Evolutionary conservation across 2,329 filamentous ascomycete genomes (phyloP).

Genomic region (Trichophyton simii): DNA sequence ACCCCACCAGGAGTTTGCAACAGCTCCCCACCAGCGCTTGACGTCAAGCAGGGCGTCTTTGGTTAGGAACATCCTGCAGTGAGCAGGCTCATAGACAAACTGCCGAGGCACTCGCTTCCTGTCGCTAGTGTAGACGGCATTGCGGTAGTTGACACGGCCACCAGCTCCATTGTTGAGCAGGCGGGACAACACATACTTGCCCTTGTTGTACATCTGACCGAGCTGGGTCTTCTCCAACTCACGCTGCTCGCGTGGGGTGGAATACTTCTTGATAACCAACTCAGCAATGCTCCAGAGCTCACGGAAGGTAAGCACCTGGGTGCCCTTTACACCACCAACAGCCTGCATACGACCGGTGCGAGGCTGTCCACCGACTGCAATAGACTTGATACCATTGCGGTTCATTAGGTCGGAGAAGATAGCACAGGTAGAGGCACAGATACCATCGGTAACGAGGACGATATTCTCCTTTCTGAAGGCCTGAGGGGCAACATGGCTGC

Average conservation of each 20-base stretch:
- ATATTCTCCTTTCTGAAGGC: constrained; percentile 25
- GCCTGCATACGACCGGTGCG: constrained; percentile 45
- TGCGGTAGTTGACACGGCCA: constrained; percentile 34
- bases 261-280: background rate
- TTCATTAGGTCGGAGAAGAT: constrained; percentile 46
- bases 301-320: constrained; percentile 19
- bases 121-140: constrained; percentile 35
- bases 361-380: constrained; percentile 49
- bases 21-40: constrained; percentile 40
- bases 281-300: constrained; percentile 15
- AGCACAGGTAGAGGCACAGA: constrained; percentile 49
- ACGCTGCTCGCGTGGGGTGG: constrained; percentile 8
- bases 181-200: constrained; percentile 11
- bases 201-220: constrained; percentile 10
- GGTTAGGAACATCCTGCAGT: constrained; percentile 51
- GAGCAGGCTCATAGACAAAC: constrained; percentile 48
- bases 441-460: constrained; percentile 41
- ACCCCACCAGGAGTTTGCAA: constrained; percentile 29
- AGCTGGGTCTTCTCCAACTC: constrained; percentile 10
- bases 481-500: constrained; percentile 16
- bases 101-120: constrained; percentile 40
- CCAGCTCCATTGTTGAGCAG: constrained; percentile 12
- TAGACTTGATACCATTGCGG: constrained; percentile 42
- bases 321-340: constrained; percentile 51
- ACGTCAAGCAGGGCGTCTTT: constrained; percentile 41